Conservation (phyloP, 2,329 filamentous ascomycete genomes). For the Aspergillus fijiensis region DNA sequence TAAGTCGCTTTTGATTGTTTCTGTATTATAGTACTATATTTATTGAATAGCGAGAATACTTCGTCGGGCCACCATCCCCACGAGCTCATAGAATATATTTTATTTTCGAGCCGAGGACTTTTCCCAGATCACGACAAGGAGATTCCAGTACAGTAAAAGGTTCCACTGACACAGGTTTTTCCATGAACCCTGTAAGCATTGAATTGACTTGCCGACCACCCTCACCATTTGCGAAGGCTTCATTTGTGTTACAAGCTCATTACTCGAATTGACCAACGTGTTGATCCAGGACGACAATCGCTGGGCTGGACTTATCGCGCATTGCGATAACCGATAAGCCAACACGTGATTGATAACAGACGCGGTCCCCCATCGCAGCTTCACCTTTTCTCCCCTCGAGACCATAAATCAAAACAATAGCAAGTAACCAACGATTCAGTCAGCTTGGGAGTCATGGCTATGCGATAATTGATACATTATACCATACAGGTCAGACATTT, state of each 20-base stretch:
- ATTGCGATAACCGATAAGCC: neutral
- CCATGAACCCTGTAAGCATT: too few relatives aligned
- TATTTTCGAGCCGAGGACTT: too few relatives aligned
- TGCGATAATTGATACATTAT: neutral
- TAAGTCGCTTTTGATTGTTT: neutral
- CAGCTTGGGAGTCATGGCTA: neutral
- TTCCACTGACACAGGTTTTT: too few relatives aligned
- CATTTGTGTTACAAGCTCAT: too few relatives aligned
- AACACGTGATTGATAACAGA: constrained; percentile 5
- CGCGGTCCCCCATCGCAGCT: neutral
- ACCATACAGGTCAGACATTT: too few relatives aligned
- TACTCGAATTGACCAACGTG: too few relatives aligned
- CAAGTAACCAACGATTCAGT: neutral
- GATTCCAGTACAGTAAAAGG: too few relatives aligned
- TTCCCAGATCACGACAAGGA: too few relatives aligned
- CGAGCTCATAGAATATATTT: neutral
- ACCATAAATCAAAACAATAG: neutral
- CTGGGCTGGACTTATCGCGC: neutral
- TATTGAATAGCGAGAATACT: neutral
- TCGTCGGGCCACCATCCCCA: neutral
- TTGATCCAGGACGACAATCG: neutral
- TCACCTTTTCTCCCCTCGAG: neutral
- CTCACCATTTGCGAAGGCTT: too few relatives aligned
- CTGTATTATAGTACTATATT: constrained; percentile 13
- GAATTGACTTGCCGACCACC: too few relatives aligned